Percentiles rank a stretch among this genome's conserved stretches.
These are phyloP conservation scores for Manihot esculenta DNA, from an alignment of 441 rosid genomes.

Conservation along the genomic window DNA sequence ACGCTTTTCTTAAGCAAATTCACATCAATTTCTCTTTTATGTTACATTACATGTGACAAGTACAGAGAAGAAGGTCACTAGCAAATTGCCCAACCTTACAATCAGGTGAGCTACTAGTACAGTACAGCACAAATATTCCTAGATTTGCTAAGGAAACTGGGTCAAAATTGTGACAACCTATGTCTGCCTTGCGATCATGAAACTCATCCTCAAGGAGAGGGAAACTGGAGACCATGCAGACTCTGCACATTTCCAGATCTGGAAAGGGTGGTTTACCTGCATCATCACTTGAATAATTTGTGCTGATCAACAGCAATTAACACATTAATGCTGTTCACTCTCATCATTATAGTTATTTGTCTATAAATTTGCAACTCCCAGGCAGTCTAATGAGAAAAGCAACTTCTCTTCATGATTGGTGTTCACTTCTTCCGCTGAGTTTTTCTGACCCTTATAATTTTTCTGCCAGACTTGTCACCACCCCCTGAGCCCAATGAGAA, in stretches of 20 bases:
- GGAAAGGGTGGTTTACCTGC: not conserved
- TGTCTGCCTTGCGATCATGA: slow-evolving; percentile 11
- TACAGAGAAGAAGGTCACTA: slow-evolving; percentile 17
- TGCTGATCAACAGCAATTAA: slow-evolving; percentile 12
- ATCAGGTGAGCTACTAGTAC: slow-evolving; percentile 16
- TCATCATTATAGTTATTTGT: slow-evolving; percentile 21
- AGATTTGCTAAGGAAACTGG: slow-evolving; percentile 17
- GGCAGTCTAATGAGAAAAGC: not conserved
- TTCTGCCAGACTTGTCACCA: slow-evolving; percentile 68
- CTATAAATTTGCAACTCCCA: slow-evolving; percentile 2
- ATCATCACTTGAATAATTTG: slow-evolving; percentile 20
- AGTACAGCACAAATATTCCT: slow-evolving; percentile 27
- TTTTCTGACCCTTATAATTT: slow-evolving; percentile 48
- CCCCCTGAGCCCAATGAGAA: slow-evolving; percentile 82
- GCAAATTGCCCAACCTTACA: slow-evolving; percentile 31
- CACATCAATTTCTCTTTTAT: slow-evolving; percentile 26
- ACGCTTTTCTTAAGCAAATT: slow-evolving; percentile 11
- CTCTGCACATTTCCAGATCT: slow-evolving; percentile 11
- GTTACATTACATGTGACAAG: slow-evolving; percentile 36
- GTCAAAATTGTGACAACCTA: slow-evolving; percentile 42
- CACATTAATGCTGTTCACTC: slow-evolving; percentile 11
- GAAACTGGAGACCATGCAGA: slow-evolving; percentile 9
- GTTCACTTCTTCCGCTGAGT: slow-evolving; percentile 44
- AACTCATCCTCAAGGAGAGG: not conserved
- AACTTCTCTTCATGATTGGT: not conserved